Base-by-base conservation (phyloP, 2,329 filamentous ascomycete genomes). In the Neofusicoccum parvum region DNA sequence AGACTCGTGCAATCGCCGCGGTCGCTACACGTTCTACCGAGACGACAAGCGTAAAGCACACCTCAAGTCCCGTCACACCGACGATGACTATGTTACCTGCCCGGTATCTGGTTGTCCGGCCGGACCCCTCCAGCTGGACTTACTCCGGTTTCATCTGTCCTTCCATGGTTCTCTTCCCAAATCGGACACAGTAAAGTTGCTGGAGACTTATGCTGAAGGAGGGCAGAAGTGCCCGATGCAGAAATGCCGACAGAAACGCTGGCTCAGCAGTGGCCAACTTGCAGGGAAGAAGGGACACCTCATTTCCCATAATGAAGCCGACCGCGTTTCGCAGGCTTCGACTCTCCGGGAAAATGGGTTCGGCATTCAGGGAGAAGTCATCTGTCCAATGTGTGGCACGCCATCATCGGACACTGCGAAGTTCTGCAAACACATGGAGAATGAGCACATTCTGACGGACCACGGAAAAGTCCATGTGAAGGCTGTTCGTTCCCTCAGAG, bases 241-340 rank as follows among this genome's bases (percentile, higher is more conserved):
- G 15, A 58, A 58, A 17, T 58, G 53, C 11, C 53, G 53, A n/a
- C 37, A 58, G 37, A 53, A 53, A 32, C 50, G 50, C 32, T 43
- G 53, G 53, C 5, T 58, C 37, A 34, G 7, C 20, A 17, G 10
- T 43, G 3, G 9, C 6, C 37, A 58, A 17, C 15, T 58, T 34
- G 17, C 53, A 15, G 53, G 53, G 12, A 37, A 37, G 12, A 45
- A 45, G 0, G 53, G 53, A 10, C 53, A 45, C 20, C 37, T 58
- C 12, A 3, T 45, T 9, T 43, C 53, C 2, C 53, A 58, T 17
- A 27, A 58, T 10, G 41, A 45, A 41, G 41, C 11, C 12, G 27
- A 41, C 27, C 53, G 37, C 7, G 11, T 32, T 37, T 41, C 37
- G 9, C 53, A 43, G 9, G 37, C 5, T 4, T 23, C 36, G 5